A percentile compares a stretch with the other conserved stretches of the same genome.
phyloP scores from a whole-genome alignment of 2,329 filamentous ascomycete genomes.

The Diplodia corticola region DNA sequence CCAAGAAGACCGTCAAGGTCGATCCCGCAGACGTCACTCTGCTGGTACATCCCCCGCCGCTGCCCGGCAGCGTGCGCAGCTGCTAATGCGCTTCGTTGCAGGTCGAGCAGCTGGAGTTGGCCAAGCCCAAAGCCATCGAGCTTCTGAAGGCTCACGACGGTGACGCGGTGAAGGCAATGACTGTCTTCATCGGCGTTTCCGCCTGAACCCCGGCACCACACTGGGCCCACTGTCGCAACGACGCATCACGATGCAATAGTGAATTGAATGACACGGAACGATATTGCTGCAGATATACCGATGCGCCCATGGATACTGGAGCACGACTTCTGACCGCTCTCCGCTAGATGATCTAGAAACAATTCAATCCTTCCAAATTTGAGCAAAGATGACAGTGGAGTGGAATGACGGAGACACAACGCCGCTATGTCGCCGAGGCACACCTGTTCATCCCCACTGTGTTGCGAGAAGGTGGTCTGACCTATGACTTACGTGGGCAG shows the following conservation, averaged over 20 bases:
- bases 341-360: background rate
- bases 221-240: background rate
- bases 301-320: background rate
- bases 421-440: too few relatives aligned
- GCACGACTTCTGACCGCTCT: background rate
- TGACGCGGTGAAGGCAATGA: slow-evolving; percentile 66
- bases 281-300: background rate
- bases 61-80: background rate
- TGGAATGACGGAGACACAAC: too few relatives aligned
- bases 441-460: too few relatives aligned
- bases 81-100: slow-evolving; percentile 31
- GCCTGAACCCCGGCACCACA: background rate
- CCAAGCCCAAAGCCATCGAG: slow-evolving; percentile 72
- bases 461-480: too few relatives aligned
- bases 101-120: slow-evolving; percentile 71
- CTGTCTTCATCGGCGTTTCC: slow-evolving; percentile 52
- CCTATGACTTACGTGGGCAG: too few relatives aligned
- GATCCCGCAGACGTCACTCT: slow-evolving; percentile 70
- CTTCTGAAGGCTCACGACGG: slow-evolving; percentile 71
- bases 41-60: slow-evolving; percentile 56
- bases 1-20: slow-evolving; percentile 63
- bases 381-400: too few relatives aligned
- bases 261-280: background rate
- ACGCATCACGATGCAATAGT: slow-evolving; percentile 2
- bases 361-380: too few relatives aligned